These are phyloP conservation scores for Trichoderma sp. DNA, from an alignment of 2,329 filamentous ascomycete species.

Conservation along the genomic window DNA sequence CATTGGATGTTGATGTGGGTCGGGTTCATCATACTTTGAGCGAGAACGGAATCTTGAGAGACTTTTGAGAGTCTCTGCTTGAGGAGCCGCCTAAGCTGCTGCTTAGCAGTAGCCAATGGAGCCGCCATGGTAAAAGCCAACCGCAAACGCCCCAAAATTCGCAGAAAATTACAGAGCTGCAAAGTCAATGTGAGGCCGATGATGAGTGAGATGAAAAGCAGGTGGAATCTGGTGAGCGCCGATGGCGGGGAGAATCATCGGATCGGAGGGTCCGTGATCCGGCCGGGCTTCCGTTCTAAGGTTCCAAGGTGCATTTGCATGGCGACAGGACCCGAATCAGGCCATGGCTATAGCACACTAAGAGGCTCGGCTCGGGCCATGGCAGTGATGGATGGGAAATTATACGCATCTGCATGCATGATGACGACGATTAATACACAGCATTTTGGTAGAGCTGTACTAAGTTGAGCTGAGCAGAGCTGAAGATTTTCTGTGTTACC, in stretches of 20 bases:
- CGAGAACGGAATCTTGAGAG: slow-evolving; percentile 56
- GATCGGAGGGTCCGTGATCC: slow-evolving; percentile 13
- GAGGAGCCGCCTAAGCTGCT: slow-evolving; percentile 69
- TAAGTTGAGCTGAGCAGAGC: background rate
- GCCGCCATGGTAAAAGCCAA: slow-evolving; percentile 44
- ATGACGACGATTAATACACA: background rate
- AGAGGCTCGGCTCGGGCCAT: background rate
- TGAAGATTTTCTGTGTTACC: background rate
- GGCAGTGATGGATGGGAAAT: background rate
- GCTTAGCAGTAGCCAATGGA: slow-evolving; percentile 64
- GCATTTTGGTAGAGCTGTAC: background rate
- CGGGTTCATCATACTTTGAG: slow-evolving; percentile 62
- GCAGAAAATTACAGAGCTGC: background rate
- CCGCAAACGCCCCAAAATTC: background rate
- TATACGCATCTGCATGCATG: background rate
- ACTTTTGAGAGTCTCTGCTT: slow-evolving; percentile 63
- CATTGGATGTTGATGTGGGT: background rate
- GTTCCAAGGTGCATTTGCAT: no score
- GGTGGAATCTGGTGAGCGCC: background rate
- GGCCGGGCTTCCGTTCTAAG: background rate
- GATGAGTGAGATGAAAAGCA: background rate
- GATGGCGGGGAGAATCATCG: slow-evolving; percentile 5
- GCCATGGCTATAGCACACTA: background rate
- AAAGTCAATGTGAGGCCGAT: background rate
- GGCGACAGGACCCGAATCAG: background rate